A percentile compares a stretch with the other conserved stretches of the same genome.
Conservation (phyloP, 768 basidiomycete species). For the Myochromella boudieri region DNA sequence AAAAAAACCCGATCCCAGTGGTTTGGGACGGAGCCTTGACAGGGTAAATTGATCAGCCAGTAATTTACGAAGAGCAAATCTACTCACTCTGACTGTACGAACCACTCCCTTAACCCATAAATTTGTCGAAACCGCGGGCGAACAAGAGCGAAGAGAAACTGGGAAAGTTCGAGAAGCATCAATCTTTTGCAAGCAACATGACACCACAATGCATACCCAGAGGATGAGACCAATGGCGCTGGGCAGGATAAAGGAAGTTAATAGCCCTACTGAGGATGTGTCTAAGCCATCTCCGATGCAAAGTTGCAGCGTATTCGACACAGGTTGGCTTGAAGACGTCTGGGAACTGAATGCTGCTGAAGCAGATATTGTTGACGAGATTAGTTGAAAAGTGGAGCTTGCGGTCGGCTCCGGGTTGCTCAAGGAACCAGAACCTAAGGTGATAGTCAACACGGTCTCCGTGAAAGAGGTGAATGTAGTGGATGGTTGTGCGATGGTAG, state of each 20-base stretch:
- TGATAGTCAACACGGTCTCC: conserved; percentile 28
- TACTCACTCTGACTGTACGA: conserved; percentile 66
- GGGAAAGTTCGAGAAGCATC: conserved; percentile 10
- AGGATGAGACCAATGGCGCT: conserved; percentile 59
- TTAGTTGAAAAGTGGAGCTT: conserved; percentile 14
- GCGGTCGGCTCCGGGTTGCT: conserved; percentile 19
- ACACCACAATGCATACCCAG: conserved; percentile 52
- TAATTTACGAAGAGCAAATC: conserved; percentile 1
- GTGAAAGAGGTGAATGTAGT: conserved; percentile 43
- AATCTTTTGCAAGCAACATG: conserved; percentile 6
- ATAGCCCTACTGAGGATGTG: conserved; percentile 57
- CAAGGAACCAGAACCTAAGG: conserved; percentile 9
- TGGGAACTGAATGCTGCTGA: conserved; percentile 24
- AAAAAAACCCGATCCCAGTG: conserved; percentile 55
- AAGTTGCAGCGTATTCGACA: conserved; percentile 32
- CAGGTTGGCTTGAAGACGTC: conserved; percentile 22
- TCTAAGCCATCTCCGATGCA: conserved; percentile 71
- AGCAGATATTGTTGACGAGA: conserved; percentile 17
- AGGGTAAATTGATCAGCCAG: conserved; percentile 15
- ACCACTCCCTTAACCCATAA: conserved; percentile 77
- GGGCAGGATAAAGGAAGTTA: conserved; percentile 59
- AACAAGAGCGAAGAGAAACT: conserved; percentile 68
- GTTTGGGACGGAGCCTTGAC: conserved; percentile 60
- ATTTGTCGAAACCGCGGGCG: conserved; percentile 72
- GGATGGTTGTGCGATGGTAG: conserved; percentile 36